Conservation (phyloP, 306 rosid genomes). For the Datisca glomerata region DNA sequence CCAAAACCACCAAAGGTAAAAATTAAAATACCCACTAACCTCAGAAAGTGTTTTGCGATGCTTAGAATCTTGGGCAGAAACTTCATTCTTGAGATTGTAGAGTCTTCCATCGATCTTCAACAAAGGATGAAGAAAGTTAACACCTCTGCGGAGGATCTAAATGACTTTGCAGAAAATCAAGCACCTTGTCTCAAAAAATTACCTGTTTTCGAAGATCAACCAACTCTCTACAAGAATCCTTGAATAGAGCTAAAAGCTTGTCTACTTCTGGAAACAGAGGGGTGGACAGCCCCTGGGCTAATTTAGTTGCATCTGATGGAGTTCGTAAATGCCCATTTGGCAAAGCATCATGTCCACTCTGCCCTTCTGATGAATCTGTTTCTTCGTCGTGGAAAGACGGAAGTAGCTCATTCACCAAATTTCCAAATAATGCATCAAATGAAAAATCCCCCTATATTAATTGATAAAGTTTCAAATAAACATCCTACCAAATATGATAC, state of each 20-base stretch:
- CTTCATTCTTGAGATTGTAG: conserved; percentile 76
- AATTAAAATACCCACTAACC: conserved; percentile 48
- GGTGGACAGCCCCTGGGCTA: conserved; percentile 31
- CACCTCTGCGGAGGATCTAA: neutral
- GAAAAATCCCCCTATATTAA: conserved; percentile 80
- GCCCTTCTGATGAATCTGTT: conserved; percentile 49
- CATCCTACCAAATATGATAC: neutral
- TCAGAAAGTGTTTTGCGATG: conserved; percentile 89
- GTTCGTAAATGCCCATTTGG: conserved; percentile 53
- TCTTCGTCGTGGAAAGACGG: conserved; percentile 78
- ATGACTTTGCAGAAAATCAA: neutral
- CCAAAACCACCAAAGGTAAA: too few relatives aligned
- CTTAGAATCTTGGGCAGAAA: conserved; percentile 76
- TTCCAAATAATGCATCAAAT: conserved; percentile 87
- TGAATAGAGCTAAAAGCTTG: conserved; percentile 68
- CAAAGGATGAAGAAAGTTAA: conserved; percentile 1
- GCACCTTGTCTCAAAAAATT: conserved; percentile 3
- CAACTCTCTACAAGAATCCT: conserved; percentile 84
- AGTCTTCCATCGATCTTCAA: conserved; percentile 84
- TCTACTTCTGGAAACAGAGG: conserved; percentile 91
- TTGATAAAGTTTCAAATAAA: neutral
- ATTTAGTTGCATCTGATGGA: conserved; percentile 41
- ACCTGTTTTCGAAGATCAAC: conserved; percentile 94
- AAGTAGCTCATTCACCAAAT: conserved; percentile 78
- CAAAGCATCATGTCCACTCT: conserved; percentile 32